Conservation (phyloP, 176 grass and related monocot species). For the Saccharum spontaneum region DNA sequence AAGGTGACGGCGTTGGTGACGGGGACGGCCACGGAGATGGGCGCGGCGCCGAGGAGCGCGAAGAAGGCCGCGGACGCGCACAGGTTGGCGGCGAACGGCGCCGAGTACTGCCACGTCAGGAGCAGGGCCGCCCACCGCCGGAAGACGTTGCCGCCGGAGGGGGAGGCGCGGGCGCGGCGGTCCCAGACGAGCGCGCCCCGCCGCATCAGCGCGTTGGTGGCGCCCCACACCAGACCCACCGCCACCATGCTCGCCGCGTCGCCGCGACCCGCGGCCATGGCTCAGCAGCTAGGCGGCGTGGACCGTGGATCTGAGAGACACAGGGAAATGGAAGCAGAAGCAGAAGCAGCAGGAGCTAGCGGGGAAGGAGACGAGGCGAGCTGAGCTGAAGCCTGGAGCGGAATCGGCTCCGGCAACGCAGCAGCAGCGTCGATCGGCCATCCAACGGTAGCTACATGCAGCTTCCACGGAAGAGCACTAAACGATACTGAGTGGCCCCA, state of each 20-base stretch:
- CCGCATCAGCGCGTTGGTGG: slow-evolving; percentile 84
- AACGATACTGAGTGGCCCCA: too few relatives aligned
- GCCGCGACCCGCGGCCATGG: slow-evolving; percentile 26
- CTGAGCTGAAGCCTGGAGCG: too few relatives aligned
- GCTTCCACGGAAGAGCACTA: too few relatives aligned
- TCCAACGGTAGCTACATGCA: too few relatives aligned
- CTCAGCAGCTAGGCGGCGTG: too few relatives aligned
- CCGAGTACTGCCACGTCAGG: slow-evolving; percentile 82
- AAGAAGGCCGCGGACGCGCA: slow-evolving; percentile 87
- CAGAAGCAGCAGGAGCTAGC: too few relatives aligned
- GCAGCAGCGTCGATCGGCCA: too few relatives aligned
- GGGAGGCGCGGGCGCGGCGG: slow-evolving; percentile 36
- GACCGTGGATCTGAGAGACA: too few relatives aligned
- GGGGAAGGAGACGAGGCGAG: too few relatives aligned
- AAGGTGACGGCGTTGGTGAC: slow-evolving; percentile 91
- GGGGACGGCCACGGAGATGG: slow-evolving; percentile 85
- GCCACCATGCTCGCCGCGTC: slow-evolving; percentile 72
- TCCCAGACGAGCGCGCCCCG: slow-evolving; percentile 74
- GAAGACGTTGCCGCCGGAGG: background rate
- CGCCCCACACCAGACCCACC: slow-evolving; percentile 78
- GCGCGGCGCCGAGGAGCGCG: slow-evolving; percentile 63
- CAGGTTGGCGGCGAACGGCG: slow-evolving; percentile 67
- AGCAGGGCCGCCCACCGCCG: slow-evolving; percentile 58
- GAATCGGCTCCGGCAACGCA: too few relatives aligned
- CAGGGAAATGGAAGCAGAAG: too few relatives aligned